These are phyloP conservation scores for Pseudohyphozyma bogoriensis DNA, from an alignment of 768 basidiomycete species.

Conservation along the genomic window DNA sequence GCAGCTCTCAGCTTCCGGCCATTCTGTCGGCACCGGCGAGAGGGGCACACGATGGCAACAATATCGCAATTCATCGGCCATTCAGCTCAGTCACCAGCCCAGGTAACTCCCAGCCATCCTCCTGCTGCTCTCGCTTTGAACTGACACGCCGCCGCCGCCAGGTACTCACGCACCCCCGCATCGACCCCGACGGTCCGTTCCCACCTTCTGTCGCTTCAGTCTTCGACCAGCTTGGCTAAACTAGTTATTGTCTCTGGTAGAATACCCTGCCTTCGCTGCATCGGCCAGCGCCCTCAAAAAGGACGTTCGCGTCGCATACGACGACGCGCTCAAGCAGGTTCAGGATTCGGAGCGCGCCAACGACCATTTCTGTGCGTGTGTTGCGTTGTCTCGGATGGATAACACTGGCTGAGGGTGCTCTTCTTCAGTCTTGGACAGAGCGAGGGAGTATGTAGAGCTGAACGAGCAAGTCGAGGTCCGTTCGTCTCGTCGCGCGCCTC, in stretches of 20 bases:
- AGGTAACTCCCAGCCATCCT: neutral
- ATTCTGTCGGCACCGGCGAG: too few relatives aligned
- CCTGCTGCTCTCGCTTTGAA: neutral
- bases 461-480: conserved; percentile 79
- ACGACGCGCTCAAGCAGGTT: neutral
- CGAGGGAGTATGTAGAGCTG: conserved; percentile 69
- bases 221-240: neutral
- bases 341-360: neutral
- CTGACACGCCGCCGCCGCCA: neutral
- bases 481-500: neutral
- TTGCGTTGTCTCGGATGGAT: too few relatives aligned
- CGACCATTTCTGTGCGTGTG: conserved; percentile 13
- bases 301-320: conserved; percentile 13
- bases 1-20: too few relatives aligned
- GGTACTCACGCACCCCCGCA: neutral
- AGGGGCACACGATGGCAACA: conserved; percentile 5
- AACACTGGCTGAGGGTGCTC: neutral
- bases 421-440: conserved; percentile 23
- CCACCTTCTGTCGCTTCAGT: neutral
- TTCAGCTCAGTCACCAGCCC: neutral
- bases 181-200: neutral
- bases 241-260: neutral
- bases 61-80: conserved; percentile 8
- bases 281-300: conserved; percentile 11
- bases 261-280: conserved; percentile 5